Conservation (phyloP, 2,329 filamentous ascomycete species). For the Nemania diffusa region DNA sequence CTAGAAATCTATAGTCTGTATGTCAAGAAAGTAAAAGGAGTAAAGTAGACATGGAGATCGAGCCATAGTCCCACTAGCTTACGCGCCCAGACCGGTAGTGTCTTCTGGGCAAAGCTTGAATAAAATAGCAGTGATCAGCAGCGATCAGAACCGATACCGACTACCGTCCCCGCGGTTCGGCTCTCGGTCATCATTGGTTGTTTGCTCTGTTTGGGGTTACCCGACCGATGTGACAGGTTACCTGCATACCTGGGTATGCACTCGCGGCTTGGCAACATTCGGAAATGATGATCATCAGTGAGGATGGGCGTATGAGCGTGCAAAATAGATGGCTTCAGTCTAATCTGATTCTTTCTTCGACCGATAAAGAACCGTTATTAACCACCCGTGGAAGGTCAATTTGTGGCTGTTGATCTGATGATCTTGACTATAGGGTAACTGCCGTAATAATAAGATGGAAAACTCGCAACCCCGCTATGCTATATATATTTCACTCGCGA, state of each 20-base stretch:
- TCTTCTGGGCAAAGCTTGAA: not conserved
- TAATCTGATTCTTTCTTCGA: not conserved
- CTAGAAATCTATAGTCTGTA: not conserved
- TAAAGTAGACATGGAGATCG: not conserved
- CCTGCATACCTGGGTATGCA: too few relatives aligned
- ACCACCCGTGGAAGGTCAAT: not conserved
- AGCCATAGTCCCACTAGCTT: not conserved
- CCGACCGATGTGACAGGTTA: not conserved
- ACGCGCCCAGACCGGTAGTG: not conserved
- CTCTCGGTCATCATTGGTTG: constrained; percentile 19
- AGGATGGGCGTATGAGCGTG: not conserved
- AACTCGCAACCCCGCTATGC: not conserved
- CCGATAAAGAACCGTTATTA: not conserved
- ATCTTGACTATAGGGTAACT: constrained; percentile 6
- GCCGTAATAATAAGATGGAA: not conserved
- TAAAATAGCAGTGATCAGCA: not conserved
- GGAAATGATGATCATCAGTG: not conserved
- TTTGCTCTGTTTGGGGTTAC: not conserved
- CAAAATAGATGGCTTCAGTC: not conserved
- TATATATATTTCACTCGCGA: not conserved
- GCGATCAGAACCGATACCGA: constrained; percentile 7
- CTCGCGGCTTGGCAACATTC: not conserved
- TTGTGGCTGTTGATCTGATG: not conserved
- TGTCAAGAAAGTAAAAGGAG: not conserved
- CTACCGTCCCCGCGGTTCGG: constrained; percentile 19